Base-by-base conservation (phyloP, 2,329 filamentous ascomycete species). In the Rhynchosporium agropyri region DNA sequence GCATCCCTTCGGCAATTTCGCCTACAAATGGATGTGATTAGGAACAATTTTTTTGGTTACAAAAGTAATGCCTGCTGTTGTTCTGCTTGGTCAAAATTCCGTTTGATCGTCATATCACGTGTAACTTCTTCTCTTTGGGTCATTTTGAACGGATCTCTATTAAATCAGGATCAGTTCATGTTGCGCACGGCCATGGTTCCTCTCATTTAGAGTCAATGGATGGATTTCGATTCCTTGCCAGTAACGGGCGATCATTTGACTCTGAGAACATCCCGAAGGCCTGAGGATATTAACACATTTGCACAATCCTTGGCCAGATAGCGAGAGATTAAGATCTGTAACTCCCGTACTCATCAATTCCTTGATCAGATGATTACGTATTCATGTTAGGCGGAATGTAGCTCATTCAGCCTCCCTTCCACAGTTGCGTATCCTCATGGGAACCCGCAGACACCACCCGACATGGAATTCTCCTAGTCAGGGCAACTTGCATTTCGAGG, bases 401-500 rank as follows among this genome's bases (percentile, higher is more conserved):
- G 20, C 54, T 57, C 40, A 56, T 20, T 20, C 38, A 15, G 6
- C 7, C 13, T 3, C 40, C 20, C 54, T 46, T 29, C 15, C 29
- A 57, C 13, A 10, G 54, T 9, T 49, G 43, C 40, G 26, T 29
- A 31, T 46, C 20, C 20, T 20, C 15, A 42, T 43, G 56, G 56
- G 12, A 40, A 59, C n/a, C 33, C 9, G 31, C 56, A 59, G 56
- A 38, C 45, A 58, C 45, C 36, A 10, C 20, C 45, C 33, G 33
- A 28, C 26, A 20, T 46, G 42, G 26, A 57, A 57, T 46, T 4
- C 20, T 46, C 43, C 56, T 48, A 58, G 29, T 50, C 31, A 38
- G 28, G 31, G 46, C 46, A 42, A 29, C 45, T 49, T 59, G 56
- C 56, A 59, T n/a, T 48, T 59, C 45, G 45, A 59, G 46, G 56